Percentiles rank a stretch among this genome's conserved stretches.
Evolutionary conservation across 495 filamentous ascomycete species (phyloP).

Genomic region (Penicillium nucicola): DNA sequence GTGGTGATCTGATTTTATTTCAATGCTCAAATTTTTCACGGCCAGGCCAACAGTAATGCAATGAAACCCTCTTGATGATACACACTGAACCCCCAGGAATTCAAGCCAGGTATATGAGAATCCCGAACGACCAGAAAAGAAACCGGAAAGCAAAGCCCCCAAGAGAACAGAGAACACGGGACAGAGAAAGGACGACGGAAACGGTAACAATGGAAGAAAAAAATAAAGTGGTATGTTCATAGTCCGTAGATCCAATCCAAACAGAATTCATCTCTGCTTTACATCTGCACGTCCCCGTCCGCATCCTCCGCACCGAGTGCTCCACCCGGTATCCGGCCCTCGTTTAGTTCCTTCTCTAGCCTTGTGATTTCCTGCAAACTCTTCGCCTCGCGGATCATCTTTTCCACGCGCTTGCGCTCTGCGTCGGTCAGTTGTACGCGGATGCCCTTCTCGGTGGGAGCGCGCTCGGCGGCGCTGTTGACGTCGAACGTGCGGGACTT

Average conservation of each 20-base stretch:
- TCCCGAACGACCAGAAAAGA: constrained; percentile 11
- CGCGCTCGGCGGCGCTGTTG: constrained; percentile 40
- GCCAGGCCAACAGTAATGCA: neutral
- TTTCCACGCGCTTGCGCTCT: constrained; percentile 67
- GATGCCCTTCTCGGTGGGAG: constrained; percentile 59
- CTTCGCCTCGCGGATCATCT: constrained; percentile 77
- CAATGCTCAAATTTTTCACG: neutral
- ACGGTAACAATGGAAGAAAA: neutral
- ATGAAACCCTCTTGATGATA: constrained; percentile 12
- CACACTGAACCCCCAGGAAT: constrained; percentile 15
- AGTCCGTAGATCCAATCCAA: neutral
- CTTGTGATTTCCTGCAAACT: constrained; percentile 80
- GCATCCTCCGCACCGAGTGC: constrained; percentile 45
- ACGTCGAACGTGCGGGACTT: constrained; percentile 82
- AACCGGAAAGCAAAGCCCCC: constrained; percentile 7
- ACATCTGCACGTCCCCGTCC: constrained; percentile 35
- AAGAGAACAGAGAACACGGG: constrained; percentile 5
- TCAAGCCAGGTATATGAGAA: constrained; percentile 15
- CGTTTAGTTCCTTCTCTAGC: constrained; percentile 80
- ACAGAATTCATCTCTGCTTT: constrained; percentile 4
- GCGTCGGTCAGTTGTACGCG: constrained; percentile 65
- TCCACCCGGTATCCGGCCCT: constrained; percentile 76
- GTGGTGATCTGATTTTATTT: neutral
- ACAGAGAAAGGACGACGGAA: too few species aligned
- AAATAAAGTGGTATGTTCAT: constrained; percentile 15